A percentile compares a stretch with the other conserved stretches of the same genome.
Conservation (phyloP, 139 green algal species). For the Desmodesmus armatus region DNA sequence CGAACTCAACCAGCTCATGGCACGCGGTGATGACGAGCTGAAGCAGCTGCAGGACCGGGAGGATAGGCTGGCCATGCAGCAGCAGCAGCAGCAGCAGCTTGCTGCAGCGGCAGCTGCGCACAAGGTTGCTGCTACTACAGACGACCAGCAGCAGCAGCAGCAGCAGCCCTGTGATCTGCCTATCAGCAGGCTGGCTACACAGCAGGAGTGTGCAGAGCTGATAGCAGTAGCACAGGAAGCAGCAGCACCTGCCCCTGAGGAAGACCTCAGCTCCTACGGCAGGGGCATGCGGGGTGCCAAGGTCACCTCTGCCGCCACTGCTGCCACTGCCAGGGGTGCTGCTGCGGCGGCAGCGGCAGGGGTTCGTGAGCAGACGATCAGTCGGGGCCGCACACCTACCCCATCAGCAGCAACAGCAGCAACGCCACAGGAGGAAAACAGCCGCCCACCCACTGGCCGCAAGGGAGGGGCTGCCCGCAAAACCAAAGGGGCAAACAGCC, state of each 20-base stretch:
- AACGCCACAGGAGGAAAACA: neutral
- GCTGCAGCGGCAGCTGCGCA: neutral
- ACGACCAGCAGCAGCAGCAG: neutral
- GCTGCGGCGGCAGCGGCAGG: neutral
- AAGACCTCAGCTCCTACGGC: slow-evolving; percentile 58
- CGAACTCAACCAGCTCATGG: slow-evolving; percentile 67
- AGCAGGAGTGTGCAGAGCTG: slow-evolving; percentile 27
- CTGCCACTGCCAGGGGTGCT: neutral
- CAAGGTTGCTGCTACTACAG: neutral
- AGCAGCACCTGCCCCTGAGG: slow-evolving; percentile 20
- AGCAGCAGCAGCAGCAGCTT: slow-evolving; percentile 2
- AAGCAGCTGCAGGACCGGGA: slow-evolving; percentile 44
- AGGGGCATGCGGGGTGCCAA: slow-evolving; percentile 58
- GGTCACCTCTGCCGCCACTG: neutral
- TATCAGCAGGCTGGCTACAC: slow-evolving; percentile 39
- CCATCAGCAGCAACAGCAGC: slow-evolving; percentile 39
- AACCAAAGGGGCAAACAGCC: neutral
- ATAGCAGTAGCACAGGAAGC: slow-evolving; percentile 54
- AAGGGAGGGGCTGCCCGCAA: neutral
- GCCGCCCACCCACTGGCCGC: too few relatives aligned
- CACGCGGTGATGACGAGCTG: slow-evolving; percentile 61
- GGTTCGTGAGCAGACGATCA: too few relatives aligned
- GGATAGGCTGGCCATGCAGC: neutral
- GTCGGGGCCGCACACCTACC: too few relatives aligned
- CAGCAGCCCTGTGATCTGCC: slow-evolving; percentile 4